These are phyloP conservation scores for Anacardium occidentale DNA, from an alignment of 345 rosid genomes.

Conservation along the genomic window DNA sequence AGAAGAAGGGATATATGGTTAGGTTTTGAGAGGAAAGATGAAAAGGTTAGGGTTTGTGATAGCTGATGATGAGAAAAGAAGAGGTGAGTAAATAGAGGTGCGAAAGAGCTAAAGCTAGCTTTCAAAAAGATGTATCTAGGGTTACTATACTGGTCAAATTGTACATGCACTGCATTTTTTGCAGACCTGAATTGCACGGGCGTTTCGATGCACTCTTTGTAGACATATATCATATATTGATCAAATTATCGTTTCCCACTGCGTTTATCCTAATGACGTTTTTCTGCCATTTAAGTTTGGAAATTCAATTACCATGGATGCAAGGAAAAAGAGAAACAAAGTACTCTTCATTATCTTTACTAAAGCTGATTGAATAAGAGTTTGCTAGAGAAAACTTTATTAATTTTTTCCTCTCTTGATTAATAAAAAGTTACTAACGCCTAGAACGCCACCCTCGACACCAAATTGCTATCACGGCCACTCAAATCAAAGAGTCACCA, in stretches of 20 bases:
- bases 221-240: background rate
- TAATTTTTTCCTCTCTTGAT: too few species aligned
- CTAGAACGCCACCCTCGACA: too few species aligned
- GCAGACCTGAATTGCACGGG: conserved; percentile 33
- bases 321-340: too few species aligned
- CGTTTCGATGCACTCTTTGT: conserved; percentile 23
- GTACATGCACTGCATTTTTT: conserved; percentile 24
- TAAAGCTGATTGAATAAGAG: too few species aligned
- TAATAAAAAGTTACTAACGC: too few species aligned
- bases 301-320: too few species aligned
- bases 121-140: conserved; percentile 31
- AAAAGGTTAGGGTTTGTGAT: conserved; percentile 24
- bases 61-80: background rate
- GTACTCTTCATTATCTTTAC: too few species aligned
- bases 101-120: conserved; percentile 1
- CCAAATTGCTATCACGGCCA: too few species aligned
- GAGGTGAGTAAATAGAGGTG: conserved; percentile 12
- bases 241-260: background rate
- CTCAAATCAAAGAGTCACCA: too few species aligned
- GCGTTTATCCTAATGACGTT: too few species aligned
- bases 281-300: too few species aligned
- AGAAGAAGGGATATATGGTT: conserved; percentile 9
- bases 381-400: too few species aligned
- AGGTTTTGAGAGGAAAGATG: conserved; percentile 1
- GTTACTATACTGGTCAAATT: conserved; percentile 23